phyloP scores from a whole-genome alignment of 257 asterid species.

The Solanum rostratum region DNA sequence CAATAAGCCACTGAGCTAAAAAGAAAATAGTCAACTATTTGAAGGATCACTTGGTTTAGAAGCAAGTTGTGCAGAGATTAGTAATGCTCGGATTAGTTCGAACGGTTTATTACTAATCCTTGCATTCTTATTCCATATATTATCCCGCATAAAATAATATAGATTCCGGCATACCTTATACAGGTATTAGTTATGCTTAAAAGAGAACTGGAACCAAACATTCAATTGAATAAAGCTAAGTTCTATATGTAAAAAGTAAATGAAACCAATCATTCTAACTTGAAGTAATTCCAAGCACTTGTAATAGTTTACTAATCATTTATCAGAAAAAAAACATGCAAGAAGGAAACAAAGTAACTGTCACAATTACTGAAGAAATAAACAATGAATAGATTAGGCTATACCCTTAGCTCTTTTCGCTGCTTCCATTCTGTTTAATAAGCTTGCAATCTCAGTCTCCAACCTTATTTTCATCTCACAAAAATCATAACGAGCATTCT shows the following conservation, averaged over 20 bases:
- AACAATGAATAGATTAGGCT: background rate
- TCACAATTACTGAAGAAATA: background rate
- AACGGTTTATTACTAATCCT: background rate
- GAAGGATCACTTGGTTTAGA: background rate
- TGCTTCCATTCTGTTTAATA: slow-evolving; percentile 86
- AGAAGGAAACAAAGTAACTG: background rate
- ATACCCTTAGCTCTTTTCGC: slow-evolving; percentile 69
- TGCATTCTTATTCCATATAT: background rate
- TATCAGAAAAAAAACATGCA: background rate
- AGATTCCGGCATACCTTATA: background rate
- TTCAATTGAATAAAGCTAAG: background rate
- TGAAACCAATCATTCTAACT: background rate
- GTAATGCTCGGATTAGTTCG: background rate
- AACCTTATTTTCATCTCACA: slow-evolving; percentile 80
- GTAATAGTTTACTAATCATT: background rate
- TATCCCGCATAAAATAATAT: background rate
- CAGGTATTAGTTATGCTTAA: background rate
- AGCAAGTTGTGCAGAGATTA: background rate
- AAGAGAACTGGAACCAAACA: background rate
- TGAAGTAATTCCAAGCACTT: background rate
- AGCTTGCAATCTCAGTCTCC: slow-evolving; percentile 80
- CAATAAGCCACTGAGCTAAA: background rate
- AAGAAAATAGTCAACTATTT: background rate
- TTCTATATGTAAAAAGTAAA: background rate
- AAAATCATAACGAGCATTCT: slow-evolving; percentile 67